Conservation (phyloP, 1,284 basidiomycete genomes). For the Trametes polyzona region DNA sequence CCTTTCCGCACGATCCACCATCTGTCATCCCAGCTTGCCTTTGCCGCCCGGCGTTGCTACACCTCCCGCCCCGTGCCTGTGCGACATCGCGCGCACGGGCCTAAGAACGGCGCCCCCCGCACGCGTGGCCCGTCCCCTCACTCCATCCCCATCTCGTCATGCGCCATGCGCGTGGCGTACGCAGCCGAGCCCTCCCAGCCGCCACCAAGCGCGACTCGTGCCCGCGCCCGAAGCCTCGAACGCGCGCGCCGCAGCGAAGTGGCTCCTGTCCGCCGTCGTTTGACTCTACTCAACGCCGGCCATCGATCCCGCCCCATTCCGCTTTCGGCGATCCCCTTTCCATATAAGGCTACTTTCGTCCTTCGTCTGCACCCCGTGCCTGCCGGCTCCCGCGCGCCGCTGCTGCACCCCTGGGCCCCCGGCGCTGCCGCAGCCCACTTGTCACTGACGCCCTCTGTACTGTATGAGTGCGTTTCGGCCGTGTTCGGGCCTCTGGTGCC, state of each 20-base stretch:
- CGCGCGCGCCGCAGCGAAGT: not conserved
- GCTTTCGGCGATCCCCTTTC: slow-evolving; percentile 12
- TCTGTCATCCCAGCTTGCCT: slow-evolving; percentile 11
- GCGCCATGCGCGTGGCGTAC: not conserved
- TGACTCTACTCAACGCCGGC: slow-evolving; percentile 27
- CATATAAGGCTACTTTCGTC: slow-evolving; percentile 22
- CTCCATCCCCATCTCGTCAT: not conserved
- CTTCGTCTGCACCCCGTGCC: slow-evolving; percentile 13
- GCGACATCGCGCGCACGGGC: not conserved
- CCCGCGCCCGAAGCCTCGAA: not conserved
- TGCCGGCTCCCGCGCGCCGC: slow-evolving; percentile 3
- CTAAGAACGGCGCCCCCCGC: not conserved
- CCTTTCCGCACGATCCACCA: slow-evolving; percentile 16
- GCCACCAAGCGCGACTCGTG: not conserved
- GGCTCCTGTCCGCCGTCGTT: not conserved
- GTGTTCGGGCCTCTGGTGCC: too few relatives aligned
- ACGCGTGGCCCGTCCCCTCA: not conserved
- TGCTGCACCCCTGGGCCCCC: not conserved
- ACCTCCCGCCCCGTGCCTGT: slow-evolving; percentile 2
- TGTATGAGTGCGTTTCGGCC: too few relatives aligned
- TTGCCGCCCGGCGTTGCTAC: slow-evolving; percentile 1
- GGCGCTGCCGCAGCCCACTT: not conserved
- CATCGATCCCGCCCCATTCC: slow-evolving; percentile 11
- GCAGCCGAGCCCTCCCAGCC: not conserved
- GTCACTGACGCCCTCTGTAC: not conserved